Evolutionary conservation across 345 rosid species (phyloP), one percentile per base, ranked within the genome.

Genomic region (Syzygium jambos): DNA sequence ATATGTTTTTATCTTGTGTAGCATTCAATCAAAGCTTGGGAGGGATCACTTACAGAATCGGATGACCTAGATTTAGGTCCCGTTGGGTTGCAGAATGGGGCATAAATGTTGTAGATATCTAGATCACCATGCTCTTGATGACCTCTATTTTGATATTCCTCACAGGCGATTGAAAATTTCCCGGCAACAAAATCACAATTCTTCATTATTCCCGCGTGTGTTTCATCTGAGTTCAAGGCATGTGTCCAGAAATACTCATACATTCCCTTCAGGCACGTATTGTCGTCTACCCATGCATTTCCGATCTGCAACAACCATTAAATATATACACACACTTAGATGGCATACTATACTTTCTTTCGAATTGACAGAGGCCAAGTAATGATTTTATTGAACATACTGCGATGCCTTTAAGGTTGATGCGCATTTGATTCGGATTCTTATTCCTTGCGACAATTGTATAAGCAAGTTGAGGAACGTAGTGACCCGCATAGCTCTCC

Each of bases 401-500:
- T 7, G 92, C 92, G 49, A 94, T 91, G 86, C 95, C 96, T 90
- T 89, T 91, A 82, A 94, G 92, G 86, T 93, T 93, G 88, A 93
- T 91, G 53, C 21, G 55, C 6, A 90, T 91, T 68, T 84, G 85
- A 53, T 86, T 90, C 5, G 88, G 30, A 52, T 83, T 82, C 27
- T 88, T 91, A 88, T 92, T 93, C 38, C 83, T 90, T 1, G 77
- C 43, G 30, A 91, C 89, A 51, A 93, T 91, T 19, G 88, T 85
- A 85, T 85, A 77, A 55, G 94, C 92, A 30, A 93, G 93, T 85
- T 93, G 94, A 73, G 94, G 95, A 7, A 89, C 92, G 55, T 88
- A 93, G 82, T 91, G 95, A 9, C 95, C 94, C 2, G 94, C 95
- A 17, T 92, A 92, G 86, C 92, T 92, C 88, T 93, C 93, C 15